These are phyloP conservation scores for Pichia membranifaciens DNA, from an alignment of 805 yeast genomes.

Conservation along the genomic window DNA sequence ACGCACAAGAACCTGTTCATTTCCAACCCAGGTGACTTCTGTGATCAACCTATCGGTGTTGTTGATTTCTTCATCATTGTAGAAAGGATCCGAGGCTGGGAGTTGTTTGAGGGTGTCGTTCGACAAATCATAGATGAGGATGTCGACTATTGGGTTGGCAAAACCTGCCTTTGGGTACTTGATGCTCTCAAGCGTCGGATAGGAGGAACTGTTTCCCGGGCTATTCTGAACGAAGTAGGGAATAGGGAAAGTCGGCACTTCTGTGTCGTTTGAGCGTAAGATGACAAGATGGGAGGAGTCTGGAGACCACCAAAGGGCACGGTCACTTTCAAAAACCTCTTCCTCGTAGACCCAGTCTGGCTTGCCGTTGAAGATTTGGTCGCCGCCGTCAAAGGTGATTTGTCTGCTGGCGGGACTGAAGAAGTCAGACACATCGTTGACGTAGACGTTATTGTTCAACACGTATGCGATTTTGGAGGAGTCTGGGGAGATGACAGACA, in stretches of 20 bases:
- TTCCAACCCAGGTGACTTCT: slow-evolving; percentile 69
- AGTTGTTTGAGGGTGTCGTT: slow-evolving; percentile 21
- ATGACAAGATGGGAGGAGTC: slow-evolving; percentile 59
- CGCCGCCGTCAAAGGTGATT: slow-evolving; percentile 66
- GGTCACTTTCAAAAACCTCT: slow-evolving; percentile 67
- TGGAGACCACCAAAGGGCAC: slow-evolving; percentile 87
- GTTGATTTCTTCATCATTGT: slow-evolving; percentile 36
- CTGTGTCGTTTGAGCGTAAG: slow-evolving; percentile 64
- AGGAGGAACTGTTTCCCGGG: slow-evolving; percentile 29
- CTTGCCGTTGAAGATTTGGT: slow-evolving; percentile 71
- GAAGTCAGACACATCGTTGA: slow-evolving; percentile 34
- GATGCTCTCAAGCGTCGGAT: slow-evolving; percentile 55
- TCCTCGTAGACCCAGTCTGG: slow-evolving; percentile 97
- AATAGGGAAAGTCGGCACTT: slow-evolving; percentile 65
- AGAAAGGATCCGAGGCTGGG: slow-evolving; percentile 33
- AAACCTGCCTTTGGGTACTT: slow-evolving; percentile 86
- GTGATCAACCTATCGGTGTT: slow-evolving; percentile 48
- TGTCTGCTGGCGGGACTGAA: slow-evolving; percentile 32
- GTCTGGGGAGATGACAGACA: slow-evolving; percentile 70
- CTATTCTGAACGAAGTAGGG: slow-evolving; percentile 64
- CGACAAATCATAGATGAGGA: slow-evolving; percentile 40
- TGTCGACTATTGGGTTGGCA: slow-evolving; percentile 61
- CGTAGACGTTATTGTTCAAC: slow-evolving; percentile 60
- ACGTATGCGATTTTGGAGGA: slow-evolving; percentile 64
- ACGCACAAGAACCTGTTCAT: slow-evolving; percentile 44